phyloP scores from a whole-genome alignment of 331 rosid species.

The Rhamnella rubrinervis region DNA sequence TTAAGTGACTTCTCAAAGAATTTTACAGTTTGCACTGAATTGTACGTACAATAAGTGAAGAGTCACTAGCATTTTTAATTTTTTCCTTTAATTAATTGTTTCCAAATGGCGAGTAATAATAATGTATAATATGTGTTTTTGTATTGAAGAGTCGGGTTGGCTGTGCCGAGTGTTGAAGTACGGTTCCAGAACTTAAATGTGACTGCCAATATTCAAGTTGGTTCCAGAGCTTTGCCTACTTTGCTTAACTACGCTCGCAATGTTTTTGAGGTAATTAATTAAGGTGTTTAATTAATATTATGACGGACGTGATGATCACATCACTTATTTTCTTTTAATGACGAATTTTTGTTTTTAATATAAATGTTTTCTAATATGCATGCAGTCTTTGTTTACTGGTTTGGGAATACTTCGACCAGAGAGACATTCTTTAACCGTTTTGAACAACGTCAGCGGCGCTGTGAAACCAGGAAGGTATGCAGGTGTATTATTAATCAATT shows the following conservation, averaged over 20 bases:
- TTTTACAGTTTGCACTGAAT: neutral
- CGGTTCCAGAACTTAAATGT: slow-evolving; percentile 55
- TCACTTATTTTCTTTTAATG: too few species aligned
- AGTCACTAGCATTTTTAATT: neutral
- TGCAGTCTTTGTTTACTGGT: slow-evolving; percentile 44
- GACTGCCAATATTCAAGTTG: slow-evolving; percentile 61
- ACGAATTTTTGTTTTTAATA: neutral
- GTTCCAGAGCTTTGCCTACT: slow-evolving; percentile 79
- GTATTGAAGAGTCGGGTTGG: slow-evolving; percentile 58
- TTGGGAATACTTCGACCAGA: slow-evolving; percentile 45
- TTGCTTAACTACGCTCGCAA: slow-evolving; percentile 51
- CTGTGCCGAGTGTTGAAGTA: slow-evolving; percentile 64
- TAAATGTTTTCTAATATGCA: neutral
- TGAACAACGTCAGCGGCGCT: slow-evolving; percentile 54
- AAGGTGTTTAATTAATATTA: too few species aligned
- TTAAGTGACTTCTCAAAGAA: neutral
- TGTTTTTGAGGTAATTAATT: slow-evolving; percentile 50
- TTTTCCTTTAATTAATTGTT: too few species aligned
- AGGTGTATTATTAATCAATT: neutral
- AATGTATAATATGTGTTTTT: neutral
- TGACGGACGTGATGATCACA: too few species aligned
- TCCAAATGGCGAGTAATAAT: too few species aligned
- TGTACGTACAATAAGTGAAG: too few species aligned
- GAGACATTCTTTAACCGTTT: slow-evolving; percentile 57
- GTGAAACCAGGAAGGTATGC: slow-evolving; percentile 70